phyloP scores from a whole-genome alignment of 2,329 filamentous ascomycete species.

The Neofusicoccum ribis region DNA sequence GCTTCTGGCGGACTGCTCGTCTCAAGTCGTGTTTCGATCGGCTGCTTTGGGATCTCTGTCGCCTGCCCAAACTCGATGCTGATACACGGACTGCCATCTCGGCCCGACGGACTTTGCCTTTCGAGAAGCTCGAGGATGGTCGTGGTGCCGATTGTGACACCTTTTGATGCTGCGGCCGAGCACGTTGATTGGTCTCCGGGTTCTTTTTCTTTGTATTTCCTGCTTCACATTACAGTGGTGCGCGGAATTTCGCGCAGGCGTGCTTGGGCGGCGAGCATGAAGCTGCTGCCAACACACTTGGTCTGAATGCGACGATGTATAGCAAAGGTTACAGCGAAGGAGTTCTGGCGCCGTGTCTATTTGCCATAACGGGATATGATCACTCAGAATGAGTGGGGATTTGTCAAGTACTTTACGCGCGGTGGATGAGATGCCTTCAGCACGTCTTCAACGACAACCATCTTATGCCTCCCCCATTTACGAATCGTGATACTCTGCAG shows the following conservation, averaged over 20 bases:
- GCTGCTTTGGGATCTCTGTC: background rate
- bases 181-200: background rate
- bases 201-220: background rate
- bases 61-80: background rate
- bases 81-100: background rate
- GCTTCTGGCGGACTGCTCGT: background rate
- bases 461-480: background rate
- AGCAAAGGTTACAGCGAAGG: background rate
- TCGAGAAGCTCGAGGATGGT: background rate
- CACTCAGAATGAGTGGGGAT: background rate
- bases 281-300: background rate
- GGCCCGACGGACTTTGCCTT: background rate
- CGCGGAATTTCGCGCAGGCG: background rate
- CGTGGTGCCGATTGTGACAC: background rate
- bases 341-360: background rate
- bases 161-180: background rate
- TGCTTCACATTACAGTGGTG: background rate
- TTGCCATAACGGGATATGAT: background rate
- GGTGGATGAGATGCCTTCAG: background rate
- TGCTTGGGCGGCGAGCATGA: background rate
- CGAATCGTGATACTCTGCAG: background rate
- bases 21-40: background rate
- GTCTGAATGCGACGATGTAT: background rate
- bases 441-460: background rate
- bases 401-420: background rate